These are phyloP conservation scores for Novymonas esmeraldas DNA, from an alignment of 208 protist genomes.

Conservation along the genomic window DNA sequence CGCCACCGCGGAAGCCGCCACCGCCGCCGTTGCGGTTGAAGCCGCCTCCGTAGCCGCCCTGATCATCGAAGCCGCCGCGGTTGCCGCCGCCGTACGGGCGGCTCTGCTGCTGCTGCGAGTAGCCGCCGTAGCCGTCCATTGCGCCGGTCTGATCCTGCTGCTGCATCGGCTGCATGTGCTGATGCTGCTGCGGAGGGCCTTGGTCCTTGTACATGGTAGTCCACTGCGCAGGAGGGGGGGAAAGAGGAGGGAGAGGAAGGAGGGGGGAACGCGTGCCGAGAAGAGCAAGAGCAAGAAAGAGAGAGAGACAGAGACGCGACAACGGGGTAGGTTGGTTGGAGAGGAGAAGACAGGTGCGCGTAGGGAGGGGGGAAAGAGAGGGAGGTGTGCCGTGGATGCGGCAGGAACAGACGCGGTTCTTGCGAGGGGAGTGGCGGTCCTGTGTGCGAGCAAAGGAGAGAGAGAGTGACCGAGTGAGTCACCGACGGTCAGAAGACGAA, in stretches of 20 bases:
- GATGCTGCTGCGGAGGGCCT: constrained; percentile 7
- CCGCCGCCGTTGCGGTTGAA: constrained; percentile 34
- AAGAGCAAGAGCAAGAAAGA: no score
- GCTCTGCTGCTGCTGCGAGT: constrained; percentile 33
- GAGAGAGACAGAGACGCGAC: no score
- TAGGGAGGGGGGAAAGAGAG: not conserved
- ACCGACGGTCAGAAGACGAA: constrained; percentile 2
- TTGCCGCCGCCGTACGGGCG: constrained; percentile 17
- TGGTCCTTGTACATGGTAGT: constrained; percentile 23
- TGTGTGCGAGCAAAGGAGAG: not conserved
- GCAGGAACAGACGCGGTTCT: not conserved
- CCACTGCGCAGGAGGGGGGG: no score
- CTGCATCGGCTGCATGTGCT: constrained; percentile 16
- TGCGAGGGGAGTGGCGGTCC: not conserved
- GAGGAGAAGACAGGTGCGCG: no score
- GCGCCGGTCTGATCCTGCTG: constrained; percentile 1
- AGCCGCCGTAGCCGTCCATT: constrained; percentile 26
- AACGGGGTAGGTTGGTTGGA: no score
- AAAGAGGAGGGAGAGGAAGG: no score
- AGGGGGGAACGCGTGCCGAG: no score
- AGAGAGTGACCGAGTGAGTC: not conserved
- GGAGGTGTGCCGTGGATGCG: not conserved
- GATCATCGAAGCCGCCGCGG: constrained; percentile 22
- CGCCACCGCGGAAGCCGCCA: constrained; percentile 39
- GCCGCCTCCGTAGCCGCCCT: constrained; percentile 6